These are phyloP conservation scores for Beauveria pseudobassiana DNA, from an alignment of 2,329 filamentous ascomycete genomes.

Conservation along the genomic window DNA sequence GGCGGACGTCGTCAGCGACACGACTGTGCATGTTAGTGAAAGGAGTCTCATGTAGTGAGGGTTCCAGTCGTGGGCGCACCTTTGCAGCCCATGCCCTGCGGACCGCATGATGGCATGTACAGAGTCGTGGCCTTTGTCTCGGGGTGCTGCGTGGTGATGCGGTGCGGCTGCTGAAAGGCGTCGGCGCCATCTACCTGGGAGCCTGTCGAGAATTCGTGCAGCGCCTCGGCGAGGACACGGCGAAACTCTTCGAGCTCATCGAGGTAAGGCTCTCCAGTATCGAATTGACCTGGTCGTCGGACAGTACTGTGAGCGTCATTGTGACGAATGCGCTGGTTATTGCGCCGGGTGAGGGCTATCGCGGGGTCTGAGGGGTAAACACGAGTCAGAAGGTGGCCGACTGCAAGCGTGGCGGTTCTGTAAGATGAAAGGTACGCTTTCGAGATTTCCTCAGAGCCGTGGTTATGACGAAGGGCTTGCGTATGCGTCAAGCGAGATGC, in stretches of 20 bases:
- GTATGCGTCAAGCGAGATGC: background rate
- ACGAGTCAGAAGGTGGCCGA: background rate
- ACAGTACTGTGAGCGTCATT: conserved; percentile 53
- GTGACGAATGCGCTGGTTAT: conserved; percentile 14
- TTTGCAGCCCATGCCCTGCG: conserved; percentile 60
- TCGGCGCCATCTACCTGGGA: conserved; percentile 35
- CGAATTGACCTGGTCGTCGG: conserved; percentile 46
- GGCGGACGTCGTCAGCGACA: conserved; percentile 48
- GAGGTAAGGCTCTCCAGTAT: conserved; percentile 46
- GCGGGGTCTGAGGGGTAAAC: conserved; percentile 7
- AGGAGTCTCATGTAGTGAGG: background rate
- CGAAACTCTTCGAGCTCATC: conserved; percentile 48
- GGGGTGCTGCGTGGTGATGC: conserved; percentile 40
- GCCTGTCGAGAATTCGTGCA: conserved; percentile 56
- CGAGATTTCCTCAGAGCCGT: background rate
- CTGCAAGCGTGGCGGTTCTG: background rate
- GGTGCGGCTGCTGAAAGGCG: conserved; percentile 48
- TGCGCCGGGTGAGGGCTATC: background rate
- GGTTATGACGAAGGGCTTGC: background rate
- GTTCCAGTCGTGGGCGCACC: conserved; percentile 27
- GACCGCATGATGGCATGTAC: conserved; percentile 67
- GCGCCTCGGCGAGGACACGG: conserved; percentile 39
- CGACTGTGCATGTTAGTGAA: conserved; percentile 35
- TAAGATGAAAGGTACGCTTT: background rate
- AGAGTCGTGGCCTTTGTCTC: conserved; percentile 52